phyloP scores from a whole-genome alignment of 2,329 filamentous ascomycete species.

The Monilinia fructicola region DNA sequence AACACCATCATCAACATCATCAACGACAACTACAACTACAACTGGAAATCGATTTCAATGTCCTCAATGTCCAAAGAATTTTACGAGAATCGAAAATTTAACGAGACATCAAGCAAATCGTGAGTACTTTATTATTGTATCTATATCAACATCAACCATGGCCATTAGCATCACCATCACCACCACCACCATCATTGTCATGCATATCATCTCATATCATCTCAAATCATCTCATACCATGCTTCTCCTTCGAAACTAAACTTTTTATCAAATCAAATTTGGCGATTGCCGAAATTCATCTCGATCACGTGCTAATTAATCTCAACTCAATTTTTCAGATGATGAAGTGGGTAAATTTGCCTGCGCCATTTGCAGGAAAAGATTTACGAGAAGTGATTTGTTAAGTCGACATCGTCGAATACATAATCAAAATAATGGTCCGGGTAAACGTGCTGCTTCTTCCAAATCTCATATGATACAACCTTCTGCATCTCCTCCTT shows the following conservation, averaged over 20 bases:
- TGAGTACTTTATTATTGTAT: constrained; percentile 27
- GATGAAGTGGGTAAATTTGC: constrained; percentile 38
- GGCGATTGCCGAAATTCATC: neutral
- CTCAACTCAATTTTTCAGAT: constrained; percentile 25
- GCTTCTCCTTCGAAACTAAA: too few relatives aligned
- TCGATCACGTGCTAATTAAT: constrained; percentile 17
- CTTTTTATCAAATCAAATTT: neutral
- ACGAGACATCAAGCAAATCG: constrained; percentile 40
- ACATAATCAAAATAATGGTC: constrained; percentile 26
- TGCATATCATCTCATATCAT: too few relatives aligned
- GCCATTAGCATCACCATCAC: too few relatives aligned
- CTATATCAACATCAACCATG: too few relatives aligned
- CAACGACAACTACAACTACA: neutral
- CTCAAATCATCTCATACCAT: too few relatives aligned
- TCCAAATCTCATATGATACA: constrained; percentile 27
- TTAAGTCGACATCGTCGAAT: constrained; percentile 38
- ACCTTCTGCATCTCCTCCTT: constrained; percentile 17
- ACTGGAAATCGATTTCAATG: constrained; percentile 34
- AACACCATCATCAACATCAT: too few relatives aligned
- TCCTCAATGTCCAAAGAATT: constrained; percentile 37
- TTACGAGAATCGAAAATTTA: constrained; percentile 39
- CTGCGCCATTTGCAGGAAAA: constrained; percentile 36
- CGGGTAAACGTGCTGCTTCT: constrained; percentile 23
- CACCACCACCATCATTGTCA: too few relatives aligned
- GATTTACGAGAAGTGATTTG: constrained; percentile 38